Base-by-base conservation (phyloP, 805 yeast genomes). In the Wickerhamiella azymoides region DNA sequence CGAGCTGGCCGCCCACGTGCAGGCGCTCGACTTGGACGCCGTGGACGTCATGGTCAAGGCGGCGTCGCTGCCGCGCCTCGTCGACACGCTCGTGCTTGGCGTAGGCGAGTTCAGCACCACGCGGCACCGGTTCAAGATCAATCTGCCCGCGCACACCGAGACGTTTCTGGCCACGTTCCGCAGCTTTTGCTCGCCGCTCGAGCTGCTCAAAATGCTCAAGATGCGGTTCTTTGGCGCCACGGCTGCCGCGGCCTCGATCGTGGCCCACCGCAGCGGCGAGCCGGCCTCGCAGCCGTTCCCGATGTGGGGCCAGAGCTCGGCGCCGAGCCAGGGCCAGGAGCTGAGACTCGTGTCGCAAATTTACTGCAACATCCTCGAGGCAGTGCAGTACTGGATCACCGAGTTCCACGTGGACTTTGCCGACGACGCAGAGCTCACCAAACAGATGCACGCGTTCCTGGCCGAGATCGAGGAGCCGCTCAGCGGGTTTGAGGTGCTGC, bases 321-420 rank as follows among this genome's bases (percentile, higher is more conserved):
- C 27, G 19, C 33, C 35, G 14, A 35, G 21, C 8, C 26, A 32
- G 26, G 45, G 45, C 19, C 45, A 40, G 36, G 41, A 40, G 11
- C 26, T 40, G 10, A 37, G 48, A 39, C 71, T 76, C 46, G 77
- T 84, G 39, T 77, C 81, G 10, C 84, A 79, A 56, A 82, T 88
- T 37, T 92, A 86, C 57, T 69, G 81, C 33, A 93, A 93, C 36
- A 76, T 86, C 27, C 66, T 86, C 49, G 93, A 84, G 57, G 84
- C 85, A 0, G 65, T 85, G 47, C 71, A 77, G 38, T 72, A 80
- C 26, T 71, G 93, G 60, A 75, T 84, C 17, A 71, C 75, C 39
- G 79, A 80, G 52, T 84, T 81, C 57, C 86, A 80, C 59, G 63
- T 73, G 25, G 92, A 84, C 57, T 84, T 88, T 56, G 71, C 79